Evolutionary conservation across 257 asterid species (phyloP), one percentile per base, ranked within the genome.

Genomic region (Jaltomata sinuosa): DNA sequence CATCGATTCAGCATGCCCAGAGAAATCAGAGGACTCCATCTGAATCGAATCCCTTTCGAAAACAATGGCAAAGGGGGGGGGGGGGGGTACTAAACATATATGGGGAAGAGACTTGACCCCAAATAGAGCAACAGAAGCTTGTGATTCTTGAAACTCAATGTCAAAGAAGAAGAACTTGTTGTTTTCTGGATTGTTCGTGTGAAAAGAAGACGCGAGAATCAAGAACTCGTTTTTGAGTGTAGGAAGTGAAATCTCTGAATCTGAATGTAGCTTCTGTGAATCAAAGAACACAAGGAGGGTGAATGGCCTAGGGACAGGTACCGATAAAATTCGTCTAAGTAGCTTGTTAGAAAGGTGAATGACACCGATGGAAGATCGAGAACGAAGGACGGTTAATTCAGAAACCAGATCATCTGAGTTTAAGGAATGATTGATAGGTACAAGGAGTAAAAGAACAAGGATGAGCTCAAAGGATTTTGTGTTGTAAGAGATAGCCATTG

Each of bases 1-100:
- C 98, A 96, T 96, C 59, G 98, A 91, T 3, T 96, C 98, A 0
- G 98, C 98, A 9, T 88, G 76, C 21, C 97, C 67, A 0, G 95
- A 85, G 40, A 83, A 92, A 89, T 89, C 98, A 1, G 91, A 84
- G 64, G 92, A 84, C 21, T 94, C 98, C 99, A 94, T 94, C 68
- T 88, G 93, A 79, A 92, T 42, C 0, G 97, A 85, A 8, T 92
- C 95, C 3, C 87, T 81, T 68, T 89, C 88, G 29, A 87, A 80
- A 72, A 94, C 93, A 12, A 62, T 64, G 25, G 97, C 97, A 4
- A 90, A 36, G 65, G 92, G 88, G 18, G 98, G 96, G 3, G 90
- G 31, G 65, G 92, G 88, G 18, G 98, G 96, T 11, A 93, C 81
- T 4, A 94, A 90, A 79, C 96, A 94, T 61, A 93, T 89, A 87